Conservation (phyloP, 2,329 filamentous ascomycete species). For the Ceratocystis ficicola region DNA sequence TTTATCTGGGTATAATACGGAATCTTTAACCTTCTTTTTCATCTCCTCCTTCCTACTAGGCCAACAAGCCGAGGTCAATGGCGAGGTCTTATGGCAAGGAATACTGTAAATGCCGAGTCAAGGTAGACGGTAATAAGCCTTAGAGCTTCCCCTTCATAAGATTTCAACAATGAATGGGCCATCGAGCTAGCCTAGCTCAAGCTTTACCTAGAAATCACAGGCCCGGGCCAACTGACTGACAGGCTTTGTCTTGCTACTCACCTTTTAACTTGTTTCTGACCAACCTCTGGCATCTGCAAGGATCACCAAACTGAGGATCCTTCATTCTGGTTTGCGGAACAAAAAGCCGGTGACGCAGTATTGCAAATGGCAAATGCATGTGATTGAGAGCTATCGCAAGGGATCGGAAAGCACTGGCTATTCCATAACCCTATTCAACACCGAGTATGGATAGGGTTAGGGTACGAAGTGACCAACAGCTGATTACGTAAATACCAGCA, state of each 20-base stretch:
- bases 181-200: not conserved
- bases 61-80: constrained; percentile 13
- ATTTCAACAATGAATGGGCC: not conserved
- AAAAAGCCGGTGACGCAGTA: not conserved
- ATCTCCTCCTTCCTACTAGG: not conserved
- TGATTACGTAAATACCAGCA: not conserved
- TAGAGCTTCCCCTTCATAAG: not conserved
- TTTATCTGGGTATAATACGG: not conserved
- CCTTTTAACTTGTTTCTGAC: not conserved
- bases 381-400: not conserved
- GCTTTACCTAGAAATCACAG: not conserved
- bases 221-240: not conserved
- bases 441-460: not conserved
- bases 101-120: constrained; percentile 1
- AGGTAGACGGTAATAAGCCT: not conserved
- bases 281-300: constrained; percentile 1
- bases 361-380: not conserved
- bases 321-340: not conserved
- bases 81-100: not conserved
- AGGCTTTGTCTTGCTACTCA: not conserved
- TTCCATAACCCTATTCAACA: not conserved
- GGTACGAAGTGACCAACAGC: not conserved
- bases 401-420: not conserved
- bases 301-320: not conserved
- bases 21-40: not conserved